These are phyloP conservation scores for Colletotrichum neosansevieriae DNA, from an alignment of 2,329 filamentous ascomycete genomes.

Conservation along the genomic window DNA sequence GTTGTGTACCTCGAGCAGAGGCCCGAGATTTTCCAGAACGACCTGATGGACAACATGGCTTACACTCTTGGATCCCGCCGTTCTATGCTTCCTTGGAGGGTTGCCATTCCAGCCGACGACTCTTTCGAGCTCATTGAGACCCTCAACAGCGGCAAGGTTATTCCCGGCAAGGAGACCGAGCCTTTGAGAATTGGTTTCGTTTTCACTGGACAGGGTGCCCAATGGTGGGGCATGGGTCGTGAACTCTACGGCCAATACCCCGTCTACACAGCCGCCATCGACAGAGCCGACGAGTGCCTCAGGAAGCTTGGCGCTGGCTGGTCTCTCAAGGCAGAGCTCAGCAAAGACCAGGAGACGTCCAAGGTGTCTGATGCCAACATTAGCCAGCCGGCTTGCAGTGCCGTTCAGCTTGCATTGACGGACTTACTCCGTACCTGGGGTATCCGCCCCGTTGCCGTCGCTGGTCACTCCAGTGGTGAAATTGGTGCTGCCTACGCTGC, in stretches of 20 bases:
- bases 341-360: constrained; percentile 49
- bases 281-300: constrained; percentile 50
- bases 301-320: constrained; percentile 51
- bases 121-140: constrained; percentile 41
- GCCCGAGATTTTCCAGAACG: constrained; percentile 56
- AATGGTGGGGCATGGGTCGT: constrained; percentile 44
- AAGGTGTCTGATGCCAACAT: constrained; percentile 55
- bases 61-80: constrained; percentile 40
- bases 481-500: constrained; percentile 61
- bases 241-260: constrained; percentile 48
- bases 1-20: constrained; percentile 56
- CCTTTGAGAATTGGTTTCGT: constrained; percentile 45
- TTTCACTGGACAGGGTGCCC: constrained; percentile 48
- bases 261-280: constrained; percentile 50
- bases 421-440: constrained; percentile 58
- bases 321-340: constrained; percentile 53
- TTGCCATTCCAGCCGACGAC: constrained; percentile 46
- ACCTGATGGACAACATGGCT: constrained; percentile 50
- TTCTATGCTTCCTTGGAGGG: constrained; percentile 34
- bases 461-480: constrained; percentile 62
- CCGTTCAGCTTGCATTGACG: constrained; percentile 61
- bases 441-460: constrained; percentile 54
- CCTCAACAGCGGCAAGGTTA: constrained; percentile 53
- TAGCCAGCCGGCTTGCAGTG: constrained; percentile 58
- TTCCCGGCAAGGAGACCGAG: constrained; percentile 51